Evolutionary conservation across 2,329 filamentous ascomycete genomes (phyloP), one percentile per base, ranked within the genome.

Genomic region (Aspergillus jensenii): DNA sequence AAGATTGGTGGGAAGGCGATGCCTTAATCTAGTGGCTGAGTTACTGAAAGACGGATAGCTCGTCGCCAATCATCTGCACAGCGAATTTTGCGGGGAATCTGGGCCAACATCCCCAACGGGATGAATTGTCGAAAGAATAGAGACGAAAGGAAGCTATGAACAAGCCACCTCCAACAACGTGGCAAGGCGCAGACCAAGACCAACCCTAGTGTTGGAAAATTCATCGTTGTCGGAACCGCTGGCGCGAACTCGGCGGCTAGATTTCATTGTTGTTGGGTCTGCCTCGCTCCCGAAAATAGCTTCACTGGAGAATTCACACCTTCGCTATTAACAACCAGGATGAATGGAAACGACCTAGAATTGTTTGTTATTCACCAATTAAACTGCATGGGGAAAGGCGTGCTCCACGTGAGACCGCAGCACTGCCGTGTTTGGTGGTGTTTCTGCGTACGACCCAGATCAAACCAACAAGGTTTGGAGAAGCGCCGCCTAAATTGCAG

Each of bases 401-500:
- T 12, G 35, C 43, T n/a, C 39, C 8, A 17, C 8, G 25, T 35
- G 25, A 45, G 21, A 25, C 27, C 48, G 41, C 55, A 47, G 43
- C 49, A 46, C 33, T 19, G 47, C 54, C 41, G 19, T 46, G 21
- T 46, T 44, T 21, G 17, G 19, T 43, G 37, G 23, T 45, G 50
- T 23, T 15, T 35, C n/a, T 25, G 35, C n/a, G 35, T 52, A 19
- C 49, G 40, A 51, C 40, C 27, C 37, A 49, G 45, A 53, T 48
- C 47, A 54, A 58, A 58, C 56, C 51, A 58, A 55, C 56, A 58
- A 44, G 40, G 56, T 58, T 54, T 46, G 55, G 39, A 49, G 27
- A 58, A 58, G 56, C 56, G 56, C 56, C 56, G 51, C 19, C 51
- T 46, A 58, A 46, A 58, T 58, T 58, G 46, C 51, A 54, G 37